Evolutionary conservation across 2,329 filamentous ascomycete species (phyloP).

Genomic region (Sclerotinia glacialis): DNA sequence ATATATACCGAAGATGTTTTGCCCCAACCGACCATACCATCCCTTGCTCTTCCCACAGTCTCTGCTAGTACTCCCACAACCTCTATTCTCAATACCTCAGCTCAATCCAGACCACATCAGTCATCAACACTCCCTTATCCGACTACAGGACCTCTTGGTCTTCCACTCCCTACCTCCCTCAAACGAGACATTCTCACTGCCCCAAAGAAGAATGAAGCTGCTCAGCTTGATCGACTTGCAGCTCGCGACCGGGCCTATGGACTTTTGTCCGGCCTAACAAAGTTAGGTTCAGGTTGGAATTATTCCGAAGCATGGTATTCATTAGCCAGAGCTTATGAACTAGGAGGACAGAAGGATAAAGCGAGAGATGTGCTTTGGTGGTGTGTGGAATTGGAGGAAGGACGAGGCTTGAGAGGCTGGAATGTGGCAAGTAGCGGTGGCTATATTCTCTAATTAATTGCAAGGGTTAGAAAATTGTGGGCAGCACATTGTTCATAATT

Average conservation of each 20-base stretch:
- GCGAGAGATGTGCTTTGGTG: constrained; percentile 94
- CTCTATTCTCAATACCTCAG: constrained; percentile 29
- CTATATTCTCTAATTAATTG: constrained; percentile 33
- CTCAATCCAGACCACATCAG: constrained; percentile 25
- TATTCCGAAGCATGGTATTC: constrained; percentile 90
- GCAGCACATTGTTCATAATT: neutral
- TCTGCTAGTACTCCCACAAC: constrained; percentile 32
- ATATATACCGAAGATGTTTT: constrained; percentile 71
- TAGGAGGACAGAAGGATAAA: constrained; percentile 79
- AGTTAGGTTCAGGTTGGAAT: constrained; percentile 85
- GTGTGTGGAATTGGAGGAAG: constrained; percentile 93
- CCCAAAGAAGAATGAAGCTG: constrained; percentile 27
- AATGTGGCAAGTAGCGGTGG: constrained; percentile 62
- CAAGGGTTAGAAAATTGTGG: neutral
- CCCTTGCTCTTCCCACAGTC: constrained; percentile 34
- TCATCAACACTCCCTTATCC: constrained; percentile 22
- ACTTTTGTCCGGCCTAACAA: constrained; percentile 77
- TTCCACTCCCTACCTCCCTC: constrained; percentile 27
- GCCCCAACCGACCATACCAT: constrained; percentile 50
- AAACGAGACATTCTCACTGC: constrained; percentile 11
- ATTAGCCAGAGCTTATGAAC: constrained; percentile 82
- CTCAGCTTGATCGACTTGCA: constrained; percentile 67
- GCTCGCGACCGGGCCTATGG: constrained; percentile 86
- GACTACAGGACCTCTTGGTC: constrained; percentile 35
- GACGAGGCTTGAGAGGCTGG: constrained; percentile 77